Evolutionary conservation across 306 rosid genomes (phyloP).

Genomic region (Vigna reflexopilosa): DNA sequence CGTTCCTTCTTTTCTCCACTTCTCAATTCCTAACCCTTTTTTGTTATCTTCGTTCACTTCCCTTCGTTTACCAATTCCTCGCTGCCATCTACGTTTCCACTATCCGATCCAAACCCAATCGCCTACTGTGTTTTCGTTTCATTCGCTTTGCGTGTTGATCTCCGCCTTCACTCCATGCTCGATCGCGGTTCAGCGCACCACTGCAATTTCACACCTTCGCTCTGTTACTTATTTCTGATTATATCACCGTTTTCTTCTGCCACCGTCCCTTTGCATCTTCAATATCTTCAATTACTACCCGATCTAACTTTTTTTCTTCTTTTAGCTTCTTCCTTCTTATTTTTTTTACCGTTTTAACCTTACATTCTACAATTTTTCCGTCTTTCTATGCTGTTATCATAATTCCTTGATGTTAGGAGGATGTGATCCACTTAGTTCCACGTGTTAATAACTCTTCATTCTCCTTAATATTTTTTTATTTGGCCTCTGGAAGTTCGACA

Average conservation of each 20-base stretch:
- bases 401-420: constrained; percentile 1
- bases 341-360: background rate
- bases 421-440: background rate
- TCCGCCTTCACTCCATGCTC: too few relatives aligned
- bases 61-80: too few relatives aligned
- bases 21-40: background rate
- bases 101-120: constrained; percentile 1
- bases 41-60: too few relatives aligned
- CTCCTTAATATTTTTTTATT: constrained; percentile 7
- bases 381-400: background rate
- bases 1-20: constrained; percentile 14
- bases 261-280: background rate
- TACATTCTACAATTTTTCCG: background rate
- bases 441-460: background rate
- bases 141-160: background rate
- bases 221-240: background rate
- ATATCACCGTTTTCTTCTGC: background rate
- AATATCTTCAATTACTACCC: constrained; percentile 2
- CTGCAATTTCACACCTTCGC: background rate
- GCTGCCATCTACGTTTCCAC: background rate
- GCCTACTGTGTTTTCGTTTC: background rate
- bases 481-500: background rate
- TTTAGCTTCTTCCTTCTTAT: background rate
- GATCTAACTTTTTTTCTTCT: constrained; percentile 29
- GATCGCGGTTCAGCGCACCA: too few relatives aligned